Evolutionary conservation across 2,329 filamentous ascomycete species (phyloP), one percentile per base, ranked within the genome.

Genomic region (Cryphonectria radicalis): DNA sequence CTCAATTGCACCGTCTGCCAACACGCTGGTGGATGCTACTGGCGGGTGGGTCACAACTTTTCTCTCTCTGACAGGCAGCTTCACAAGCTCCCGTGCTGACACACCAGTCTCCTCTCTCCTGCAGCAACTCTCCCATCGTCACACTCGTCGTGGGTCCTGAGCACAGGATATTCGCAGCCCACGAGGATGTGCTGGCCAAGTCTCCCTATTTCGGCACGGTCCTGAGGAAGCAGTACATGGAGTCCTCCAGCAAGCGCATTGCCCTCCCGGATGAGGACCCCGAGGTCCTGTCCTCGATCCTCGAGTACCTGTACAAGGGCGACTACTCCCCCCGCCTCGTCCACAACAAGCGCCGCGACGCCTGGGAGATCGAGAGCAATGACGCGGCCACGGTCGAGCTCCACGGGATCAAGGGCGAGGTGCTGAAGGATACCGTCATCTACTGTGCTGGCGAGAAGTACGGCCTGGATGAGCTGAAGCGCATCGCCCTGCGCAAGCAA

Each of bases 241-340:
- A 88, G 73, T 78, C 84, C n/a, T 78, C 80, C 28, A 80, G 84
- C 79, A 94, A 93, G 82, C 90, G 91, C 69, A 91, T 97, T 79
- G 88, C 91, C 68, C 88, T 97, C 2, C 91, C 93, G 1, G 90
- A 95, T 72, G 95, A 97, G 81, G 91, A 95, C 77, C 94, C 95
- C 28, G 94, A 97, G 80, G 91, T 97, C 77, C 95, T 98, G 81
- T 97, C 93, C 7, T 94, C 92, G 11, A 87, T 98, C 22, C 90
- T 98, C 70, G 95, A 98, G 80, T 97, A 92, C 76, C 89, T 98
- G 70, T 97, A 97, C 87, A 97, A 97, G 83, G 94, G 94, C 74
- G 95, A 97, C 82, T 97, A 97, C 83, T 95, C 91, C 75, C 94
- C 95, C 4, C 91, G 92, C 22, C 86, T 97, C 37, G 82, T 93